Evolutionary conservation across 1,284 basidiomycete genomes (phyloP), one percentile per base, ranked within the genome.

Genomic region (Sparassis latifolia): DNA sequence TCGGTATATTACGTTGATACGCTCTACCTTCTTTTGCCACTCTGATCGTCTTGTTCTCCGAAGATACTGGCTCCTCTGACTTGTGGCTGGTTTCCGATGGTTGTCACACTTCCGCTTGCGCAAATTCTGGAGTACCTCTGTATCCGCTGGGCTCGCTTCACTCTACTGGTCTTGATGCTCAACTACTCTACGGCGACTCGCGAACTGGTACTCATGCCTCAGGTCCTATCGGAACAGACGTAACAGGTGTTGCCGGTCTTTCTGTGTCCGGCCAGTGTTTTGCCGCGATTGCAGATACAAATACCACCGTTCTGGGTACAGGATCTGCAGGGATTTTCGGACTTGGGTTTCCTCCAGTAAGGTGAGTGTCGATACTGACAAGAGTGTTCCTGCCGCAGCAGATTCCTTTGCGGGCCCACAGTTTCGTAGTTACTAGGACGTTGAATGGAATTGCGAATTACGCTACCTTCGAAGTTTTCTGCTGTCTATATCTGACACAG

Each of bases 11-110:
- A 4, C 10, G 9, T 35, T 42, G 30, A 20, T 49, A 27, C 5
- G 12, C n/a, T 3, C 4, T 6, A 7, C 33, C 12, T 20, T 10
- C 5, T 10, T 27, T 45, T 10, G 20, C 45, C 20, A 20, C 20
- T 20, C 20, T 20, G 20, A 20, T 20, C 20, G 20, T 20, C 1
- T 20, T 3, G 10, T n/a, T 2, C 31, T 35, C 12, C 33, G 30
- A 51, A 69, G 70, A 72, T 49, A 70, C 70, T 3, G 70, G 70
- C 27, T 70, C 69, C 31, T 62, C 66, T n/a, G 70, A 72, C 48
- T 60, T 71, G 3, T 71, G 70, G 69, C 56, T 69, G 10, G 62
- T 69, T n/a, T 66, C 69, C 1, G 62, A 65, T 45, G 52, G 55
- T 3, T 71, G 69, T 20, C 20, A 20, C 48, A 57, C 53, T 3